phyloP scores from a whole-genome alignment of 345 rosid genomes.

The Citropsis articulata region DNA sequence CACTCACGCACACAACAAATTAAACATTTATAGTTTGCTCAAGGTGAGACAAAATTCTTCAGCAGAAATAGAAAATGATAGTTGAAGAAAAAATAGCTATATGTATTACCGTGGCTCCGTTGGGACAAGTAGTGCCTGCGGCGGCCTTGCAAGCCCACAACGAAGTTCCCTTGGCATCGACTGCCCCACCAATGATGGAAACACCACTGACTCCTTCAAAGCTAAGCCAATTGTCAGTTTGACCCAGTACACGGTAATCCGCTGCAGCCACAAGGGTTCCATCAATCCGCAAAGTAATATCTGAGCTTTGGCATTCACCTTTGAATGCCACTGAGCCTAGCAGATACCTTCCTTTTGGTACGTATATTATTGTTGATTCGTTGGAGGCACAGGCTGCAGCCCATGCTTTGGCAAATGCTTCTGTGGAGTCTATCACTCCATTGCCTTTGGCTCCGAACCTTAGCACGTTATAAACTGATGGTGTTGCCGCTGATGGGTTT shows the following conservation, averaged over 20 bases:
- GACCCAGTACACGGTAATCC: constrained; percentile 2
- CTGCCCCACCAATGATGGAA: constrained; percentile 18
- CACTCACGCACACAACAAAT: not conserved
- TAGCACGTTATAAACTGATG: not conserved
- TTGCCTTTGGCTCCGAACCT: constrained; percentile 12
- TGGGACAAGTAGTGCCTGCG: constrained; percentile 5
- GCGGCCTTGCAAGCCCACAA: constrained; percentile 22
- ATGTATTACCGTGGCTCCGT: constrained; percentile 17
- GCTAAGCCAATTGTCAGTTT: constrained; percentile 2
- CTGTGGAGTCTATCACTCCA: constrained; percentile 3
- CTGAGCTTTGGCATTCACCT: constrained; percentile 7
- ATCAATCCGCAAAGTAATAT: not conserved
- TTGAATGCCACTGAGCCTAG: constrained; percentile 7
- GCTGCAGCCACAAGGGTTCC: constrained; percentile 10
- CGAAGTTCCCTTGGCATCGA: constrained; percentile 18
- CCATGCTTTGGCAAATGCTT: constrained; percentile 17
- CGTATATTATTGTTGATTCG: not conserved
- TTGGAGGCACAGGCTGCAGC: constrained; percentile 16
- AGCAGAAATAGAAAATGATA: not conserved
- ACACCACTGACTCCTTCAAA: constrained; percentile 18
- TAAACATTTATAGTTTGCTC: no score
- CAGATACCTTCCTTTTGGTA: constrained; percentile 22
- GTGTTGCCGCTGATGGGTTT: not conserved
- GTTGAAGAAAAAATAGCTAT: not conserved
- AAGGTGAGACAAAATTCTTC: no score